Percentiles rank a stretch among this genome's conserved stretches.
phyloP scores from a whole-genome alignment of 257 asterid species.

The Leptodermis oblonga region DNA sequence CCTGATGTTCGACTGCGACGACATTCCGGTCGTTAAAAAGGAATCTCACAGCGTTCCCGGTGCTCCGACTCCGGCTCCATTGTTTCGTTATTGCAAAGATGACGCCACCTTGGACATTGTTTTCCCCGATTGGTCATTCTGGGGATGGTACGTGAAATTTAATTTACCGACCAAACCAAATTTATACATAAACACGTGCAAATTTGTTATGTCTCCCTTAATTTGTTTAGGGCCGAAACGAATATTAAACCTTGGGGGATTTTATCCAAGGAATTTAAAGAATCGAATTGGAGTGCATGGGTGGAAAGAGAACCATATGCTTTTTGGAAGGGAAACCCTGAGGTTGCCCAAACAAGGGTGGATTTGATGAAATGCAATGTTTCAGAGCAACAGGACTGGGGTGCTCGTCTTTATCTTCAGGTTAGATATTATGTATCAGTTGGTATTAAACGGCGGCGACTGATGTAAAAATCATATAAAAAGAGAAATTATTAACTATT shows the following conservation, averaged over 20 bases:
- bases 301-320: slow-evolving; percentile 31
- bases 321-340: slow-evolving; percentile 31
- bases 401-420: slow-evolving; percentile 72
- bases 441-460: too few relatives aligned
- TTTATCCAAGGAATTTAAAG: neutral
- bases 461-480: too few relatives aligned
- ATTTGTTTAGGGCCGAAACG: slow-evolving; percentile 8
- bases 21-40: slow-evolving; percentile 30
- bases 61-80: slow-evolving; percentile 30
- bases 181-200: too few relatives aligned
- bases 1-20: slow-evolving; percentile 37
- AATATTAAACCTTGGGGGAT: slow-evolving; percentile 1
- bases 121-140: slow-evolving; percentile 38
- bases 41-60: slow-evolving; percentile 1
- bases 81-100: slow-evolving; percentile 34
- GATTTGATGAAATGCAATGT: slow-evolving; percentile 78
- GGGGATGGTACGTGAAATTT: slow-evolving; percentile 29
- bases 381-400: slow-evolving; percentile 71
- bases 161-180: neutral
- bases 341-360: slow-evolving; percentile 46
- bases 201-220: too few relatives aligned
- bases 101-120: slow-evolving; percentile 31
- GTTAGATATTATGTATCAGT: too few relatives aligned
- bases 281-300: slow-evolving; percentile 33
- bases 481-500: too few relatives aligned